These are phyloP conservation scores for Plasmodium coatneyi DNA, from an alignment of 169 alveolate species.

Conservation along the genomic window DNA sequence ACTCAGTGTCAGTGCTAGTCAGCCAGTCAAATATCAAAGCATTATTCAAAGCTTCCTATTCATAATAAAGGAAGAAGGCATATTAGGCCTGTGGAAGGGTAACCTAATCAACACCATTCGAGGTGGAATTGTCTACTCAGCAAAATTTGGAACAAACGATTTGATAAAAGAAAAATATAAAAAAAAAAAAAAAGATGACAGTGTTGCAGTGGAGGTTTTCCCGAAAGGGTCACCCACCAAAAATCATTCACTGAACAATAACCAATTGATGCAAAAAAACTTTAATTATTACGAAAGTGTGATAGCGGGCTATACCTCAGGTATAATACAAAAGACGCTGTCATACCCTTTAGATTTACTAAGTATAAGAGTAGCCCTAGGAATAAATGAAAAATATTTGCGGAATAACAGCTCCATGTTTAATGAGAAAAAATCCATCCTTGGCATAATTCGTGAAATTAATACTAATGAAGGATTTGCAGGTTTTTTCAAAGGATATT, in stretches of 20 bases:
- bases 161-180: slow-evolving; percentile 78
- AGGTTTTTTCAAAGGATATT: slow-evolving; percentile 89
- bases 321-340: slow-evolving; percentile 85
- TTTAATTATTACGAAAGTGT: slow-evolving; percentile 77
- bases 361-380: slow-evolving; percentile 90
- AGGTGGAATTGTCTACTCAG: slow-evolving; percentile 88
- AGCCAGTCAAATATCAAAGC: slow-evolving; percentile 80
- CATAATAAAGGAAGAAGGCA: slow-evolving; percentile 88
- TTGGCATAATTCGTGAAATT: slow-evolving; percentile 77
- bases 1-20: background rate
- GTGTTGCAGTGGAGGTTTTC: slow-evolving; percentile 1
- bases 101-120: slow-evolving; percentile 86
- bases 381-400: slow-evolving; percentile 85
- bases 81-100: slow-evolving; percentile 89
- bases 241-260: slow-evolving; percentile 8
- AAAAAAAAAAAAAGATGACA: slow-evolving; percentile 60
- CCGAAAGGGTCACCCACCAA: slow-evolving; percentile 23
- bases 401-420: slow-evolving; percentile 32
- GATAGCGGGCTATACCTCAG: slow-evolving; percentile 89
- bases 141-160: slow-evolving; percentile 90
- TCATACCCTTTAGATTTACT: slow-evolving; percentile 89
- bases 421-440: slow-evolving; percentile 33
- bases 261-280: background rate
- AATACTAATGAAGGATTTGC: slow-evolving; percentile 85
- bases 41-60: slow-evolving; percentile 80